phyloP scores from a whole-genome alignment of 139 green algal species.

The Microglena sp. region DNA sequence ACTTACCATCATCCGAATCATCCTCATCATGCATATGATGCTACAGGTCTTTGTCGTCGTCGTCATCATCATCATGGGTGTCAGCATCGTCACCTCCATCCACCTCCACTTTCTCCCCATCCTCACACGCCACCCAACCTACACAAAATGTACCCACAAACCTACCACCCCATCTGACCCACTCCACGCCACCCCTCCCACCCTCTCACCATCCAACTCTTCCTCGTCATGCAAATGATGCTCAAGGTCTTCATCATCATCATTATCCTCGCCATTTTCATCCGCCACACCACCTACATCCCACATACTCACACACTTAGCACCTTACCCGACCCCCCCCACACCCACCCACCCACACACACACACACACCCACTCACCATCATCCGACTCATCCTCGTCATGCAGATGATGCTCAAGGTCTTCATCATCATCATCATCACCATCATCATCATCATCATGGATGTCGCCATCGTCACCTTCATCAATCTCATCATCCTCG shows the following conservation, averaged over 20 bases:
- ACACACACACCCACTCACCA: conserved; percentile 10
- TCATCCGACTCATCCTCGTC: not conserved
- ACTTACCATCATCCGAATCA: conserved; percentile 12
- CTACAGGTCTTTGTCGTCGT: not conserved
- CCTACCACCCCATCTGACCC: not conserved
- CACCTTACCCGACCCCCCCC: not conserved
- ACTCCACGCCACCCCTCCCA: not conserved
- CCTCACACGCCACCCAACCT: conserved; percentile 22
- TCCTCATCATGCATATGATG: conserved; percentile 10
- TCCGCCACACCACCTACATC: conserved; percentile 17
- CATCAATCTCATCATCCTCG: conserved; percentile 10
- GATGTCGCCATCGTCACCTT: conserved; percentile 10
- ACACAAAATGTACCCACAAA: conserved; percentile 12
- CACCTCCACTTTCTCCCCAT: conserved; percentile 10
- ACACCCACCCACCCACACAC: conserved; percentile 10
- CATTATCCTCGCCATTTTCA: conserved; percentile 18
- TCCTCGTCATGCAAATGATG: conserved; percentile 6
- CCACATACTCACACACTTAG: conserved; percentile 5
- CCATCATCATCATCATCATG: no score
- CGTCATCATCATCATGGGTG: not conserved
- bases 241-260: conserved; percentile 21
- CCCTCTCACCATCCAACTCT: conserved; percentile 3
- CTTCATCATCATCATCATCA: conserved; percentile 18
- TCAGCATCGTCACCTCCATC: conserved; percentile 14
- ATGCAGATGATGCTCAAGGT: not conserved